Conservation (phyloP, 225 moss, liverwort and hornwort species). For the Sphagnum tenellum region DNA sequence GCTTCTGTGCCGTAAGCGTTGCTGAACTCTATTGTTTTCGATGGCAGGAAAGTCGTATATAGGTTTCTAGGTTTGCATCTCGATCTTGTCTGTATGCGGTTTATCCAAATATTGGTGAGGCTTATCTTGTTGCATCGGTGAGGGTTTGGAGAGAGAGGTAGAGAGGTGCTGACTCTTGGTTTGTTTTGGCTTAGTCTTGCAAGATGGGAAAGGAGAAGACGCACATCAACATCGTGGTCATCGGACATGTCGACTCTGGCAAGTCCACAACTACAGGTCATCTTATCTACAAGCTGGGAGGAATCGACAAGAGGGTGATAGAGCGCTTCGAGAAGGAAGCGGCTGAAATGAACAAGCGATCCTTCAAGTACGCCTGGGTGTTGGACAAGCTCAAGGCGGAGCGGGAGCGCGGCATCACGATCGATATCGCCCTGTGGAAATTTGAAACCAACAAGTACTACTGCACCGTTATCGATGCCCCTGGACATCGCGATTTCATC, state of each 20-base stretch:
- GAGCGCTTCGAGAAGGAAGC: conserved; percentile 58
- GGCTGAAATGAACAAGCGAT: conserved; percentile 57
- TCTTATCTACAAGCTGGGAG: conserved; percentile 53
- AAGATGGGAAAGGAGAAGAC: conserved; percentile 50
- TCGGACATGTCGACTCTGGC: conserved; percentile 58
- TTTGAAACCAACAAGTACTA: conserved; percentile 55
- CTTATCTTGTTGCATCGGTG: too few relatives aligned
- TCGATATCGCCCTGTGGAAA: conserved; percentile 56
- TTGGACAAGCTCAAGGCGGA: conserved; percentile 57
- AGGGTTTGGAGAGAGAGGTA: too few relatives aligned
- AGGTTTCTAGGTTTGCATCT: too few relatives aligned
- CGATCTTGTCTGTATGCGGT: too few relatives aligned
- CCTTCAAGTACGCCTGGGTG: conserved; percentile 58
- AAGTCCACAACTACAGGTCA: conserved; percentile 59
- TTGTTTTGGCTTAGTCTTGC: background rate
- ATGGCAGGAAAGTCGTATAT: too few relatives aligned
- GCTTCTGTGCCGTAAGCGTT: too few relatives aligned
- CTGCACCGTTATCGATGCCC: conserved; percentile 54
- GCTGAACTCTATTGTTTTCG: too few relatives aligned
- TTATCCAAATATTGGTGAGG: too few relatives aligned
- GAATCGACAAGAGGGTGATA: conserved; percentile 56
- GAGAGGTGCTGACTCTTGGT: too few relatives aligned
- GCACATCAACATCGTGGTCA: conserved; percentile 54
- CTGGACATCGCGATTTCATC: conserved; percentile 61
- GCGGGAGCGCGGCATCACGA: conserved; percentile 53